phyloP scores from a whole-genome alignment of 2,329 filamentous ascomycete genomes.

The Colletotrichum sp. region DNA sequence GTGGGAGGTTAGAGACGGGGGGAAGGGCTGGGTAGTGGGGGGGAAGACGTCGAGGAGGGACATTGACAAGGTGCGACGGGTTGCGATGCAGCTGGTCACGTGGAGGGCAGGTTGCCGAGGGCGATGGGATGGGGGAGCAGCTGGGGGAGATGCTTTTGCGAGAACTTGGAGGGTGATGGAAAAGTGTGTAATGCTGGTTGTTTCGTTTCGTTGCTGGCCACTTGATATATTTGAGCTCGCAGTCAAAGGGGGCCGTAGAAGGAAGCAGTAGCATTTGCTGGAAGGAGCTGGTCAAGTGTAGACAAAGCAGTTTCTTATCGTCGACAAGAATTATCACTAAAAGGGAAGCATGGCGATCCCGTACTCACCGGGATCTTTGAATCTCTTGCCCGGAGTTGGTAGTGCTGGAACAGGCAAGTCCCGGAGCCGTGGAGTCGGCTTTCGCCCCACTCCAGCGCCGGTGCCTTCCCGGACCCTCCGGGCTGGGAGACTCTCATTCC shows the following conservation, averaged over 20 bases:
- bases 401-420: not conserved
- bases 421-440: not conserved
- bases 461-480: not conserved
- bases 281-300: not conserved
- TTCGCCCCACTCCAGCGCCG: not conserved
- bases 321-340: not conserved
- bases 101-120: not conserved
- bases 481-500: too few relatives aligned
- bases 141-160: too few relatives aligned
- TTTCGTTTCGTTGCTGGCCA: too few relatives aligned
- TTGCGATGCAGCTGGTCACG: not conserved
- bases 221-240: too few relatives aligned
- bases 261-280: not conserved
- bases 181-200: fast-evolving
- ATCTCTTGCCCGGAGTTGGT: fast-evolving
- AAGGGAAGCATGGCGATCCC: not conserved
- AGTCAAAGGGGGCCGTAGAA: not conserved
- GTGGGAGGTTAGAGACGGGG: not conserved
- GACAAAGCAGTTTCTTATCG: not conserved
- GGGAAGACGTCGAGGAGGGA: not conserved
- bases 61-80: not conserved
- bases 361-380: not conserved
- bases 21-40: fast-evolving
- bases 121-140: too few relatives aligned
- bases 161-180: too few relatives aligned